phyloP scores from a whole-genome alignment of 345 rosid genomes.

The Acer campestre region DNA sequence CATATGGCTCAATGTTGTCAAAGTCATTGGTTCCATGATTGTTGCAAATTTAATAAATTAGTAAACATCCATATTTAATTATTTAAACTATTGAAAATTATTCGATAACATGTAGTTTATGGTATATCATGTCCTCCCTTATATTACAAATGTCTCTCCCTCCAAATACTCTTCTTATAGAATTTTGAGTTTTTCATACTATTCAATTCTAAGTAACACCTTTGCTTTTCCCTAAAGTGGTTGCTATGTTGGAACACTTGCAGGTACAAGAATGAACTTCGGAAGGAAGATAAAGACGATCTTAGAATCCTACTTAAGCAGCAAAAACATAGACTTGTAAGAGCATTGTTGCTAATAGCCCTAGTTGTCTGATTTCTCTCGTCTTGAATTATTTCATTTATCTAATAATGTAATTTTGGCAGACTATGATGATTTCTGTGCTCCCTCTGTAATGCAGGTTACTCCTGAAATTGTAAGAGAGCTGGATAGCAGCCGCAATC shows the following conservation, averaged over 20 bases:
- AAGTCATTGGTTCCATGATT: background rate
- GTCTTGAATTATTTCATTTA: background rate
- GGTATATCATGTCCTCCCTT: background rate
- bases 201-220: background rate
- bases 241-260: background rate
- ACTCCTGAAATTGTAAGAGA: slow-evolving; percentile 86
- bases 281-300: slow-evolving; percentile 79
- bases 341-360: slow-evolving; percentile 18
- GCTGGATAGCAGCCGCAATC: slow-evolving; percentile 72
- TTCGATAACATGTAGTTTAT: background rate
- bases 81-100: too few species aligned
- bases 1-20: background rate
- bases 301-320: slow-evolving; percentile 58
- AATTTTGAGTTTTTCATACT: background rate
- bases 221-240: background rate
- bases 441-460: slow-evolving; percentile 45
- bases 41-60: background rate
- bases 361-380: background rate
- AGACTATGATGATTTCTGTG: slow-evolving; percentile 2
- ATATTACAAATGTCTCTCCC: background rate
- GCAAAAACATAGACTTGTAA: slow-evolving; percentile 82
- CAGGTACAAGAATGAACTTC: slow-evolving; percentile 88
- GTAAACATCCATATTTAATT: background rate
- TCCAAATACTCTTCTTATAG: background rate
- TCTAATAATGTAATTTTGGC: background rate